phyloP scores from a whole-genome alignment of 225 moss, liverwort and hornwort species.

The Anthoceros angustus region DNA sequence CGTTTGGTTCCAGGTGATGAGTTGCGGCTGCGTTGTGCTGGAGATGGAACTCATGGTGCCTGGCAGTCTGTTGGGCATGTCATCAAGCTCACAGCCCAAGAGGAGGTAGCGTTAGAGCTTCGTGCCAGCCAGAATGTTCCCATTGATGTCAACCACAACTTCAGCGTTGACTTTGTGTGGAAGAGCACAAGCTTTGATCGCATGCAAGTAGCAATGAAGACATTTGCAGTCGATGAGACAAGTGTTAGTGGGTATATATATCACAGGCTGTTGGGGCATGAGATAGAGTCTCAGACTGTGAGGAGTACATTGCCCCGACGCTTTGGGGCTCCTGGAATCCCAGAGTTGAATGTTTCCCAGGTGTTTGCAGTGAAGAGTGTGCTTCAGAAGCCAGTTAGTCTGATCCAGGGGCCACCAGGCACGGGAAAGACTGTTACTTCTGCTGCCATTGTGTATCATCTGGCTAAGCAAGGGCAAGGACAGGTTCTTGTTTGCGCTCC shows the following conservation, averaged over 20 bases:
- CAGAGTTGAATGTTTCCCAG: constrained; percentile 94
- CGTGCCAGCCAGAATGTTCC: constrained; percentile 97
- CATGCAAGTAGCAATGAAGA: constrained; percentile 99
- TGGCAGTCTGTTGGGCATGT: constrained; percentile 99
- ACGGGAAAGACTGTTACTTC: constrained; percentile 98
- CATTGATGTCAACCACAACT: constrained; percentile 90
- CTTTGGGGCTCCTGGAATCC: constrained; percentile 90
- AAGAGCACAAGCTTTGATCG: constrained; percentile 99
- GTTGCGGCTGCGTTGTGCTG: constrained; percentile 62
- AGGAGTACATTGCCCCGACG: constrained; percentile 84
- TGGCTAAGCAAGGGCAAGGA: constrained; percentile 89
- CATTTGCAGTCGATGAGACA: constrained; percentile 97
- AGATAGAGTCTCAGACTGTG: constrained; percentile 73
- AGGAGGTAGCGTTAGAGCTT: constrained; percentile 92
- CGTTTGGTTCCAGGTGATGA: constrained; percentile 96
- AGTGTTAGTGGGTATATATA: constrained; percentile 99
- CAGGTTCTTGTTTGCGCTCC: constrained; percentile 97
- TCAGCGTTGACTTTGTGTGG: constrained; percentile 98
- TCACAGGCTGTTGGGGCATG: constrained; percentile 88
- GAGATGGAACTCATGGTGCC: constrained; percentile 78
- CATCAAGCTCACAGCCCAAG: constrained; percentile 91
- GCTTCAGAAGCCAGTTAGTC: constrained; percentile 87
- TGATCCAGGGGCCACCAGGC: constrained; percentile 97
- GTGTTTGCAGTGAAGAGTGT: constrained; percentile 86
- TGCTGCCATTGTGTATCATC: constrained; percentile 91